These are phyloP conservation scores for Oidiodendron maius DNA, from an alignment of 495 filamentous ascomycete genomes.

Conservation along the genomic window DNA sequence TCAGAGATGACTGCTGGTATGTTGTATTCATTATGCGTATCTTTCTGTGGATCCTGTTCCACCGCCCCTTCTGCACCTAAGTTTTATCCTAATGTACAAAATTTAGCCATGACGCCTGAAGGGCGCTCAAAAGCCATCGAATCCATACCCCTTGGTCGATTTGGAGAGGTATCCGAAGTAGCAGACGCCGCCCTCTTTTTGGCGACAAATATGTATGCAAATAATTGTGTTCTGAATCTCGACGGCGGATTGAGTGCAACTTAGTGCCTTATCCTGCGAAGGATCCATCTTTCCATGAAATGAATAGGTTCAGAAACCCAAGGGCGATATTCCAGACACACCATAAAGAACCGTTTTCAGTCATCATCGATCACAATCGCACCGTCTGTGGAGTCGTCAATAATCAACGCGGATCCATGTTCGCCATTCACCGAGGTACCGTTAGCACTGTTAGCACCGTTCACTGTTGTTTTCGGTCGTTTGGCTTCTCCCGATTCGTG, in stretches of 20 bases:
- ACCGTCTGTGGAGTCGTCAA: constrained; percentile 55
- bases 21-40: constrained; percentile 17
- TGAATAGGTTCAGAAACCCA: no score
- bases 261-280: constrained; percentile 24
- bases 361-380: constrained; percentile 75
- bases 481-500: constrained; percentile 26
- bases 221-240: constrained; percentile 81
- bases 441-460: constrained; percentile 9
- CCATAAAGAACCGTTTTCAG: no score
- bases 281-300: background rate
- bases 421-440: constrained; percentile 26
- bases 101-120: constrained; percentile 18
- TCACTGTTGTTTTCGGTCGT: constrained; percentile 34
- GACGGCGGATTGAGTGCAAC: constrained; percentile 75
- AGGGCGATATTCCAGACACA: no score
- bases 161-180: constrained; percentile 63
- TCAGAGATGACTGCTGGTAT: constrained; percentile 72
- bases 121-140: constrained; percentile 19
- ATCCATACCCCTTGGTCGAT: constrained; percentile 61
- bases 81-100: constrained; percentile 27
- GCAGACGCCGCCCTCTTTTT: constrained; percentile 80
- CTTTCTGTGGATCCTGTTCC: background rate
- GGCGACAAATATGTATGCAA: constrained; percentile 70
- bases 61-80: constrained; percentile 1
- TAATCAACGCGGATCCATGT: constrained; percentile 37